These are phyloP conservation scores for Hypsizygus ulmarius DNA, from an alignment of 1,284 basidiomycete genomes.

Conservation along the genomic window DNA sequence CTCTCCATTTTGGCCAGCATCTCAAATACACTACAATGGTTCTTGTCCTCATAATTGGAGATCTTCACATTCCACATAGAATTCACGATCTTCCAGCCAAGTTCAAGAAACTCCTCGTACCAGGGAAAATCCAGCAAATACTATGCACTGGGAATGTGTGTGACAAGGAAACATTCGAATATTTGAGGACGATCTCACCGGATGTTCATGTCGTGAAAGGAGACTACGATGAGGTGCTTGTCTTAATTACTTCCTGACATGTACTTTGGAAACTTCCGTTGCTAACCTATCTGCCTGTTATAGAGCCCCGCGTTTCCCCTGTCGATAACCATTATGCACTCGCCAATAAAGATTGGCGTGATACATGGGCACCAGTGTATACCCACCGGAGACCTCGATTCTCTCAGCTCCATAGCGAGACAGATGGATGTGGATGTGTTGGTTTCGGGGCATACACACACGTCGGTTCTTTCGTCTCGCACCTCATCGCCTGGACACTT, in stretches of 20 bases:
- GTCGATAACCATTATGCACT: slow-evolving; percentile 80
- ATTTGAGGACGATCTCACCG: slow-evolving; percentile 93
- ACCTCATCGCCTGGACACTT: neutral
- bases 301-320: slow-evolving; percentile 75
- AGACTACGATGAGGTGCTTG: slow-evolving; percentile 89
- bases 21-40: slow-evolving; percentile 47
- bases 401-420: slow-evolving; percentile 82
- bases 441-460: slow-evolving; percentile 91
- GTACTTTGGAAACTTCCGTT: neutral
- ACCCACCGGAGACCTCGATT: slow-evolving; percentile 89
- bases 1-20: no score
- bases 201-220: slow-evolving; percentile 93
- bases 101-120: slow-evolving; percentile 95
- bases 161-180: slow-evolving; percentile 96
- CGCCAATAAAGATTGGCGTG: slow-evolving; percentile 89
- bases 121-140: slow-evolving; percentile 98
- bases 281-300: neutral
- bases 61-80: slow-evolving; percentile 90
- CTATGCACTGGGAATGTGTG: slow-evolving; percentile 97
- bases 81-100: slow-evolving; percentile 90
- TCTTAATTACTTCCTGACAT: neutral
- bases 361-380: slow-evolving; percentile 95
- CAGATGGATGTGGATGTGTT: slow-evolving; percentile 98
- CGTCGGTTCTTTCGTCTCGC: slow-evolving; percentile 48
- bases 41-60: slow-evolving; percentile 91